Evolutionary conservation across 176 grass and related monocot species (phyloP), one percentile per base, ranked within the genome.

Genomic region (Avena insularis): DNA sequence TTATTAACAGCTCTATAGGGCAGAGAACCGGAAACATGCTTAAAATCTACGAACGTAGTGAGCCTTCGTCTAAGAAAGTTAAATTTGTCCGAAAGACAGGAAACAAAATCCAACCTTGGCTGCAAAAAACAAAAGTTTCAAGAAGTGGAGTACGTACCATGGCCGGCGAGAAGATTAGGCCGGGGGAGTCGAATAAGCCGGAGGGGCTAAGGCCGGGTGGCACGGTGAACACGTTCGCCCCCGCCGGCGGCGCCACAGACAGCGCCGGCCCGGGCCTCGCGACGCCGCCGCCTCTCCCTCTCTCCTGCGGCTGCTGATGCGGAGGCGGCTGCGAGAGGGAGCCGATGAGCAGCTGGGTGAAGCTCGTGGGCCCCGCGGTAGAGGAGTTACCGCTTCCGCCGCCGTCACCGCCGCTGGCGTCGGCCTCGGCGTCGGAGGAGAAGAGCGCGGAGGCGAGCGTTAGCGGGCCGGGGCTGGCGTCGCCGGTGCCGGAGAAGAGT

Each of bases 371-470:
- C 43, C 79, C 80, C 5, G 65, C 81, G 46, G 75, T 68, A 19
- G 79, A 91, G 20, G 38, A 91, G 16, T 78, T 33, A 1, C 19
- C 74, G 31, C 68, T 76, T 8, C 88, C 79, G 21, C 43, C 27
- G 64, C 68, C 86, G 46, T 45, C 71, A 10, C 65, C 46, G 16
- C 21, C 68, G 25, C 27, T 78, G 29, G 43, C 71, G 17, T 13
- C 89, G 31, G 69, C 81, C 43, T 84, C 93, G 27, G 77, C 14
- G 66, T 93, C 90, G 23, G 86, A 87, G 0, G 92, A 50, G 77
- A 98, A 98, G 79, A 98, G 84, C 75, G 92, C 90, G 57, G 97
- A 98, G 74, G 94, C 94, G 79, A 98, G 87, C 36, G 97, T 94
- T 75, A 98, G 88, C 69, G 94, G 97, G 45, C 97, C 94, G 15